A percentile compares a stretch with the other conserved stretches of the same genome.
Conservation (phyloP, 495 filamentous ascomycete species). For the Aspergillus asperescens region DNA sequence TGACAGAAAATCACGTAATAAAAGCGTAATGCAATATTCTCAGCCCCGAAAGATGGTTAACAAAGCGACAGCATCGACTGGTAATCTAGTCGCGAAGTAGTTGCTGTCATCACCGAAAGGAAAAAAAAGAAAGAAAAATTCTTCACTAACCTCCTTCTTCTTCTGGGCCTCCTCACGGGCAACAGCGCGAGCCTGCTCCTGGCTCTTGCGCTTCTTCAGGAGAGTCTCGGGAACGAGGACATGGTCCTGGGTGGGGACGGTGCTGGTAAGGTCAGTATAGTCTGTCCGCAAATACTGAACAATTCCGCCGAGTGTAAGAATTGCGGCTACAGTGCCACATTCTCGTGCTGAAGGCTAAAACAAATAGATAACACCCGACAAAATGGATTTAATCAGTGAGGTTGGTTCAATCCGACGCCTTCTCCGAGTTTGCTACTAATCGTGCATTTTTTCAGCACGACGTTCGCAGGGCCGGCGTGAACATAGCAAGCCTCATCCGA, state of each 20-base stretch:
- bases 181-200: conserved; percentile 95
- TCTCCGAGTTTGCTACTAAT: conserved; percentile 18
- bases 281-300: conserved; percentile 57
- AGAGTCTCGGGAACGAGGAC: conserved; percentile 96
- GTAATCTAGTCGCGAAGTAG: conserved; percentile 80
- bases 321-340: conserved; percentile 83
- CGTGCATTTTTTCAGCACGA: conserved; percentile 36
- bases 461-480: conserved; percentile 16
- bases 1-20: conserved; percentile 13
- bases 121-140: conserved; percentile 19
- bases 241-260: conserved; percentile 83
- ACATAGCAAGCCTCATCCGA: conserved; percentile 55
- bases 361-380: conserved; percentile 63
- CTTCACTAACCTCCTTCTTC: conserved; percentile 77
- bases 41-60: conserved; percentile 99
- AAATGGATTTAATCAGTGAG: conserved; percentile 75
- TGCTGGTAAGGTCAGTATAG: conserved; percentile 70
- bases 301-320: conserved; percentile 82
- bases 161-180: conserved; percentile 70
- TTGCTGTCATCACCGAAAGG: conserved; percentile 67
- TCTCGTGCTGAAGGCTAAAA: conserved; percentile 61
- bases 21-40: conserved; percentile 42
- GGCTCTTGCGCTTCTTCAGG: conserved; percentile 99
- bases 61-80: conserved; percentile 92
- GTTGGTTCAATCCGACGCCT: conserved; percentile 14